Evolutionary conservation across 306 rosid species (phyloP), one percentile per base, ranked within the genome.

Genomic region (Corylus heterophylla): DNA sequence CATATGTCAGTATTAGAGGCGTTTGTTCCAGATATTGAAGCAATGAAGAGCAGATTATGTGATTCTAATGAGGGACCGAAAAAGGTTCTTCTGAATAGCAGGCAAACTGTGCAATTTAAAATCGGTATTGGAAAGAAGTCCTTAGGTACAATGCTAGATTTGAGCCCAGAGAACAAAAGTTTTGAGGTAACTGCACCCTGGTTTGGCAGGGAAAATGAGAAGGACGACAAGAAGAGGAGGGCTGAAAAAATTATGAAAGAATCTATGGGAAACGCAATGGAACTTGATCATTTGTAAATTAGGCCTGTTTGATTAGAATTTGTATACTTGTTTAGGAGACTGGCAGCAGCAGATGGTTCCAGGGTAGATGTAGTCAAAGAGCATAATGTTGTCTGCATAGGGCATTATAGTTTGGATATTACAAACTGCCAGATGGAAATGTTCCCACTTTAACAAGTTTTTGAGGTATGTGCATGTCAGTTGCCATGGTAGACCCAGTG

Each of bases 1-100:
- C 79, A 83, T 59, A 45, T 88, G 64, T 90, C 91, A 42, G 90
- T 90, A 71, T 73, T 88, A 84, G 94, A 90, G 82, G 80, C 96
- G 45, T 90, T 88, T 87, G 88, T 90, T 82, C 96, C 98, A 14
- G 94, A 92, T 58, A 92, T 92, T 87, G 97, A 90, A 83, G 90
- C 90, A 1, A 87, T 92, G 78, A 88, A 90, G 74, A 86, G 74
- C 70, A 55, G 82, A 9, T 59, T 56, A 16, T 18, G 35, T 74
- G 89, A 86, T 79, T 79, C 83, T 25, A 83, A 83, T 56, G 95
- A 86, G 68, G 88, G 79, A 42, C 89, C 37, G 62, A 73, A 78
- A 58, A 85, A 80, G 58, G 54, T 77, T 51, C 63, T 73, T 76
- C 70, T 78, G 63, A 89, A 84, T 73, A 88, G 87, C 84, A 84